These are phyloP conservation scores for Scheffersomyces lignosus DNA, from an alignment of 805 yeast genomes.

Conservation along the genomic window DNA sequence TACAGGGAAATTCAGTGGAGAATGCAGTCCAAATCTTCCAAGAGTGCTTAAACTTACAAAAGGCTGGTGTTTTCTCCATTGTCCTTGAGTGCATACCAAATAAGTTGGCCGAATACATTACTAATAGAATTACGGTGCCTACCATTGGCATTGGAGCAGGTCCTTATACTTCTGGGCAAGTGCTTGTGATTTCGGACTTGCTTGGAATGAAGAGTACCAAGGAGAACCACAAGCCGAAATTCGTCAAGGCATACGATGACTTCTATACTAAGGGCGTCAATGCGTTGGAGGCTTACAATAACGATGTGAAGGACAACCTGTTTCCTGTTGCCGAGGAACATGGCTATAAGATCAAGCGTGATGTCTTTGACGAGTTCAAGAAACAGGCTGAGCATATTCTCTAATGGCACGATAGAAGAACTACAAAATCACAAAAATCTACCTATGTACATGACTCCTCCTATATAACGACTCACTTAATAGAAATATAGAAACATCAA, in stretches of 20 bases:
- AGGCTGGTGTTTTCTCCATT: slow-evolving; percentile 73
- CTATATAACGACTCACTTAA: too few relatives aligned
- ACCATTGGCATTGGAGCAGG: slow-evolving; percentile 98
- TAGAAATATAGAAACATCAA: too few relatives aligned
- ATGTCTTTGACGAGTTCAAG: slow-evolving; percentile 42
- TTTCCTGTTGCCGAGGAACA: slow-evolving; percentile 68
- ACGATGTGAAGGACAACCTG: slow-evolving; percentile 52
- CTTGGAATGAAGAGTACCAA: slow-evolving; percentile 68
- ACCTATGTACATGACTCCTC: too few relatives aligned
- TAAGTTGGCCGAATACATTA: slow-evolving; percentile 62
- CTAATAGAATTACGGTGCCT: slow-evolving; percentile 63
- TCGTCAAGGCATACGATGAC: slow-evolving; percentile 69
- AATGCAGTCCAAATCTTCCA: slow-evolving; percentile 58
- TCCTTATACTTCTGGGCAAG: slow-evolving; percentile 79
- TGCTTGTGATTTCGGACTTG: slow-evolving; percentile 81
- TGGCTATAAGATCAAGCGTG: slow-evolving; percentile 68
- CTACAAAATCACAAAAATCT: too few relatives aligned
- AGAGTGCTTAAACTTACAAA: slow-evolving; percentile 69
- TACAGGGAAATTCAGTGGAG: slow-evolving; percentile 66
- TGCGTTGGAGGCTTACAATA: slow-evolving; percentile 54
- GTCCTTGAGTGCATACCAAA: slow-evolving; percentile 88
- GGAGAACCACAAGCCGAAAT: slow-evolving; percentile 54
- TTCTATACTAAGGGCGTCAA: slow-evolving; percentile 47
- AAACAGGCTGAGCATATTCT: slow-evolving; percentile 4
- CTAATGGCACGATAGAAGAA: too few relatives aligned